These are phyloP conservation scores for Cicer arietinum DNA, from an alignment of 306 rosid species.

Conservation along the genomic window DNA sequence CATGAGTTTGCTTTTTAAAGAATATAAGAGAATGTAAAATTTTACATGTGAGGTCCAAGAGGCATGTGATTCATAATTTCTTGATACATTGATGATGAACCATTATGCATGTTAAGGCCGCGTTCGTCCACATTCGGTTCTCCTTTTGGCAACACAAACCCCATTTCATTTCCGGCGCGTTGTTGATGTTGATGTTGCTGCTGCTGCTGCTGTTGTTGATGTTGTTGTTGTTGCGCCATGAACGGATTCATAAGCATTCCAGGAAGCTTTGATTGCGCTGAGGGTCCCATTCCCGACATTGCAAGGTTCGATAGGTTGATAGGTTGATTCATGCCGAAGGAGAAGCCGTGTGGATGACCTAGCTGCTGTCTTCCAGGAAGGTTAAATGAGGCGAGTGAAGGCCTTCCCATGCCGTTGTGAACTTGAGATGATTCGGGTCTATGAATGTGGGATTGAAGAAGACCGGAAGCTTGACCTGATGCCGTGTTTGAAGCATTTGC, in stretches of 20 bases:
- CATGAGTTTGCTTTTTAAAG: constrained; percentile 49
- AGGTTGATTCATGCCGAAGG: constrained; percentile 78
- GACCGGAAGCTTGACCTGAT: constrained; percentile 55
- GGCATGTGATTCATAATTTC: constrained; percentile 88
- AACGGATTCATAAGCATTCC: constrained; percentile 69
- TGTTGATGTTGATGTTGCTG: background rate
- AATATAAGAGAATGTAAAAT: constrained; percentile 40
- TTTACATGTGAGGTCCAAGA: constrained; percentile 87
- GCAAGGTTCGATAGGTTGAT: constrained; percentile 61
- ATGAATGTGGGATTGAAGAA: constrained; percentile 58
- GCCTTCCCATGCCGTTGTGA: constrained; percentile 67
- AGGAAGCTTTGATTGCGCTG: constrained; percentile 64
- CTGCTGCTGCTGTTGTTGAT: constrained; percentile 39
- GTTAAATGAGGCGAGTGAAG: constrained; percentile 61
- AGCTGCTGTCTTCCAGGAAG: constrained; percentile 73
- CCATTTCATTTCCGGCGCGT: constrained; percentile 60
- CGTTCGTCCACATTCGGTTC: constrained; percentile 72
- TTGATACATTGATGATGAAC: constrained; percentile 74
- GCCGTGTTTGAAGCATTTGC: constrained; percentile 55
- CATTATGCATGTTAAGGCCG: constrained; percentile 59
- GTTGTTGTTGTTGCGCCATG: constrained; percentile 46
- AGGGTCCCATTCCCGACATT: constrained; percentile 67
- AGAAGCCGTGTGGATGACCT: constrained; percentile 67
- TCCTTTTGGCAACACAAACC: constrained; percentile 82
- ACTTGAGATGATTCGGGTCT: constrained; percentile 74